Conservation (phyloP, 495 filamentous ascomycete genomes). For the Neurospora discreta region DNA sequence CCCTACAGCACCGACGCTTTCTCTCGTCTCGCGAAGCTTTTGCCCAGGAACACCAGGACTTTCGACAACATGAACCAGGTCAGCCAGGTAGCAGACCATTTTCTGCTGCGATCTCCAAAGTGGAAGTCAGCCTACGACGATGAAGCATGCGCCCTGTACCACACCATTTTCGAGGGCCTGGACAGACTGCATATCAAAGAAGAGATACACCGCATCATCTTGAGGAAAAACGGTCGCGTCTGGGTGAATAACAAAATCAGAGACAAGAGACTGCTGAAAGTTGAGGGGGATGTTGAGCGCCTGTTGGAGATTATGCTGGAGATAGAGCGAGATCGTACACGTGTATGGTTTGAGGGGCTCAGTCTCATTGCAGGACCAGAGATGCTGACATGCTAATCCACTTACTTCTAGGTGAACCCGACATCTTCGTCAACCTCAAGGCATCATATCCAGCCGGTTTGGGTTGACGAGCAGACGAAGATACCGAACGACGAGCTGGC, state of each 20-base stretch:
- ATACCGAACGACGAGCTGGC: neutral
- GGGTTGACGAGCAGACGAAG: neutral
- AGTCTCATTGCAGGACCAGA: neutral
- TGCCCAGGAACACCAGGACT: neutral
- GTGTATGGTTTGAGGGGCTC: neutral
- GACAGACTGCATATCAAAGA: neutral
- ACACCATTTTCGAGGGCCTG: neutral
- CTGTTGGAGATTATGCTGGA: neutral
- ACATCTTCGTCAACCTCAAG: neutral
- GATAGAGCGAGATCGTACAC: neutral
- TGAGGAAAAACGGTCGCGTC: fast-evolving
- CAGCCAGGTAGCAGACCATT: neutral
- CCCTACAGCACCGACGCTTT: neutral
- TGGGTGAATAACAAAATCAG: neutral
- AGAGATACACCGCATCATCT: neutral
- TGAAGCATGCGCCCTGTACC: neutral
- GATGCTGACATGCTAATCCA: neutral
- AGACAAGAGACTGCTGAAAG: fast-evolving
- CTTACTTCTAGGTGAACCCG: neutral
- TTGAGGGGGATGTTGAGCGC: fast-evolving
- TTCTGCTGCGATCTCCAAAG: no score
- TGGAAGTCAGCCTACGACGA: neutral
- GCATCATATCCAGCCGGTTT: neutral
- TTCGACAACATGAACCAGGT: neutral
- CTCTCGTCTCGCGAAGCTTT: neutral